Percentiles rank a stretch among this genome's conserved stretches.
Evolutionary conservation across 768 basidiomycete species (phyloP).

Genomic region (Galerina marginata): DNA sequence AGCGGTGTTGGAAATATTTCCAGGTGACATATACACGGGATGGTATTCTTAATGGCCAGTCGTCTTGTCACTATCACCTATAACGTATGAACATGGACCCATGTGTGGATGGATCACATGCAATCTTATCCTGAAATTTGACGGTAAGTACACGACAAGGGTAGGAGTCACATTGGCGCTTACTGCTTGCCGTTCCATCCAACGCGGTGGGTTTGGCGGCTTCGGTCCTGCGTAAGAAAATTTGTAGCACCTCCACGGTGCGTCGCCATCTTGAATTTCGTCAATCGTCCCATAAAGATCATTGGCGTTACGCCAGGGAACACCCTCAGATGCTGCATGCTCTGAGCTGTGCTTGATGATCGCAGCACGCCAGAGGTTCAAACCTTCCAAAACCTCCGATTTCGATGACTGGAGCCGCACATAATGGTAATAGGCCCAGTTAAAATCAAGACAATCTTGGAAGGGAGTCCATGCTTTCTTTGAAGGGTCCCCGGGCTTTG

Average conservation of each 20-base stretch:
- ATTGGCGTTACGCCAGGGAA: no score
- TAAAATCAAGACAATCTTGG: constrained; percentile 27
- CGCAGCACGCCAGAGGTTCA: constrained; percentile 31
- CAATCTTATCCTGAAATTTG: constrained; percentile 30
- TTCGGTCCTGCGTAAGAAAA: constrained; percentile 1
- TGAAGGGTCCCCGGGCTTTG: no score
- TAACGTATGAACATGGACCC: constrained; percentile 37
- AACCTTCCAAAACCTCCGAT: constrained; percentile 19
- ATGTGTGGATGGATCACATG: constrained; percentile 22
- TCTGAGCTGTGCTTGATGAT: neutral
- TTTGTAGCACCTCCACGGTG: neutral
- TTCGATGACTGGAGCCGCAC: constrained; percentile 30
- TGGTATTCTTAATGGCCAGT: constrained; percentile 46
- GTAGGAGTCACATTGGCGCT: no score
- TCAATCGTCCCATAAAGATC: constrained; percentile 36
- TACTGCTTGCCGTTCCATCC: constrained; percentile 32
- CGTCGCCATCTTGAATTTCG: constrained; percentile 22
- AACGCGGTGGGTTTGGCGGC: neutral
- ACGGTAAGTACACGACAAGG: neutral
- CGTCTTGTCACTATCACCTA: constrained; percentile 46
- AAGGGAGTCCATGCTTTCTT: constrained; percentile 34
- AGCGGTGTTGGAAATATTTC: constrained; percentile 32
- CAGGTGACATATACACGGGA: constrained; percentile 37
- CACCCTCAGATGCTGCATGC: no score
- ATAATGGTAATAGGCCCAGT: constrained; percentile 33